These are phyloP conservation scores for Neotropicomus parvogracilis DNA, from an alignment of 1,284 basidiomycete species.

Conservation along the genomic window DNA sequence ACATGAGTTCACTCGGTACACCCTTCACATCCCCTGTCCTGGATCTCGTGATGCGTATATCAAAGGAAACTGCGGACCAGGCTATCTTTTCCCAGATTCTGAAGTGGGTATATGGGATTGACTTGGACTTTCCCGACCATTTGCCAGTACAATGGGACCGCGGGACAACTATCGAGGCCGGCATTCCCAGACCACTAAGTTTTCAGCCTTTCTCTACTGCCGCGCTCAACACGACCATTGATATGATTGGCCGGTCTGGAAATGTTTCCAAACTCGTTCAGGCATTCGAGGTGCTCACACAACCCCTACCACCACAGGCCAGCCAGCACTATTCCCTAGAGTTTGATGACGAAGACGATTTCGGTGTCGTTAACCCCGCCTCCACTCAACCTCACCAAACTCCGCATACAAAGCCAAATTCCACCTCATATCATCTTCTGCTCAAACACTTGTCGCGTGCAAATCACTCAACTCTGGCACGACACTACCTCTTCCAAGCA, in stretches of 20 bases:
- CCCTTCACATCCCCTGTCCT: slow-evolving; percentile 55
- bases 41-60: slow-evolving; percentile 62
- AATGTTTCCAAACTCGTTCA: slow-evolving; percentile 64
- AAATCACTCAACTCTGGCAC: slow-evolving; percentile 49
- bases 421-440: slow-evolving; percentile 60
- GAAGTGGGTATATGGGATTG: slow-evolving; percentile 67
- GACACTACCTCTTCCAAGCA: slow-evolving; percentile 68
- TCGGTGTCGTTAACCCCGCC: slow-evolving; percentile 43
- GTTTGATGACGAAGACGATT: slow-evolving; percentile 68
- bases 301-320: slow-evolving; percentile 53
- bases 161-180: slow-evolving; percentile 5
- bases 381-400: slow-evolving; percentile 36
- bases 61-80: slow-evolving; percentile 58
- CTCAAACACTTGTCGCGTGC: slow-evolving; percentile 52
- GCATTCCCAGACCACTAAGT: slow-evolving; percentile 33
- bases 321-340: slow-evolving; percentile 44
- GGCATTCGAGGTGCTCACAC: slow-evolving; percentile 72
- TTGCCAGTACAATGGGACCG: slow-evolving; percentile 21
- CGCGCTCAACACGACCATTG: slow-evolving; percentile 67
- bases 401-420: slow-evolving; percentile 61
- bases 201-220: slow-evolving; percentile 56
- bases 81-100: slow-evolving; percentile 54
- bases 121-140: slow-evolving; percentile 67
- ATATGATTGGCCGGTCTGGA: slow-evolving; percentile 58
- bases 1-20: slow-evolving; percentile 50